Base-by-base conservation (phyloP, 2,329 filamentous ascomycete genomes). In the Penicillium oxalicum region DNA sequence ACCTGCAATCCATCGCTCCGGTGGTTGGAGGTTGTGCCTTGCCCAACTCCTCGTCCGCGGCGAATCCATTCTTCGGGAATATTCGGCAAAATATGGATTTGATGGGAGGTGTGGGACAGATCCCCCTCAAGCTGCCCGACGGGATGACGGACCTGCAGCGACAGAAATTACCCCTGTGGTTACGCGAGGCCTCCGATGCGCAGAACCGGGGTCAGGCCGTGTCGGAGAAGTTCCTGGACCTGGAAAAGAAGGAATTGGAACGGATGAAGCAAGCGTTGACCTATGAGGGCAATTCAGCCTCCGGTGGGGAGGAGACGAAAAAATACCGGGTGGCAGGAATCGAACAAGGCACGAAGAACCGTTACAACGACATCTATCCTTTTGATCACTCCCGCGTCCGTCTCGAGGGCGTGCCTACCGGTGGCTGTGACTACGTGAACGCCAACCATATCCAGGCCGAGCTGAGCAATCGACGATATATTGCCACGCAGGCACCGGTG, bases 61-160 rank as follows among this genome's bases (percentile, higher is more conserved):
- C 83, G 0, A 95, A 94, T 60, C 91, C 91, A 0, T 97, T 98
- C 73, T 97, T 97, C 67, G 83, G 84, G 52, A 97, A 96, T 56
- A 97, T 98, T 59, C 83, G 93, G 38, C 93, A 97, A 67, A 95
- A 97, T 55, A 91, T 94, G 81, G 93, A 97, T 63, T 76, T 98
- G 13, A 86, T 94, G 29, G 90, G 89, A 57, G 93, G 93, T 18
- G 91, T 97, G 9, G 93, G 93, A 0, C 91, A 95, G 60, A 82
- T 84, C 55, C 64, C 80, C 11, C 61, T 87, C 49, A 82, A 81
- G 59, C 69, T 79, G 40, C 84, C 84, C 3, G 62, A 69, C n/a
- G 62, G 69, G 13, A 69, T 84, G 58, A 75, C 73, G 2, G 66
- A 71, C 18, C 65, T 69, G 5, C 68, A 70, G 4, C 70, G 75